These are phyloP conservation scores for Pseudogymnoascus sp. DNA, from an alignment of 2,329 filamentous ascomycete species.

Conservation along the genomic window DNA sequence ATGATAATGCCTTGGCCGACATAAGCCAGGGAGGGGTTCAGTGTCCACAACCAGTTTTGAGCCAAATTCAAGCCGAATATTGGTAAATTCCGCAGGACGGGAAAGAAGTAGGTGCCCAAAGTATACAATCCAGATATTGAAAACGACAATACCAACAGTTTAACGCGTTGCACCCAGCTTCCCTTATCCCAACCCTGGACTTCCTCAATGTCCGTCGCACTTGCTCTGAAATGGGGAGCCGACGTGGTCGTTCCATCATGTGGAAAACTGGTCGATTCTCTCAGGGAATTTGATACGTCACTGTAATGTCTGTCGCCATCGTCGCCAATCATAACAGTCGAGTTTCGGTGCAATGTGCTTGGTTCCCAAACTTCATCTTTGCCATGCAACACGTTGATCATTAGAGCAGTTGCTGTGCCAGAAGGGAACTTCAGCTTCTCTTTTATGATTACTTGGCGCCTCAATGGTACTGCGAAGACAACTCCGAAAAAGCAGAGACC, in stretches of 20 bases:
- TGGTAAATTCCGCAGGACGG: conserved; percentile 76
- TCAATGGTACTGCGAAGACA: conserved; percentile 86
- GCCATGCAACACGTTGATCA: conserved; percentile 87
- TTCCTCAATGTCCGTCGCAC: conserved; percentile 25
- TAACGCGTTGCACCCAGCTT: conserved; percentile 30
- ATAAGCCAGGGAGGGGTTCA: conserved; percentile 96
- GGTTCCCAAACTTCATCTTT: conserved; percentile 26
- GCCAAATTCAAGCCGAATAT: conserved; percentile 73
- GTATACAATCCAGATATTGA: conserved; percentile 61
- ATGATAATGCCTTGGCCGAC: conserved; percentile 98
- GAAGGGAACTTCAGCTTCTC: conserved; percentile 93
- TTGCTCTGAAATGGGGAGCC: conserved; percentile 8
- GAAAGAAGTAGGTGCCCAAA: conserved; percentile 82
- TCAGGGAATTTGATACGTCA: not conserved
- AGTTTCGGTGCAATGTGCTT: not conserved
- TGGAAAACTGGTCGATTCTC: not conserved
- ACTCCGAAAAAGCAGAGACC: conserved; percentile 96
- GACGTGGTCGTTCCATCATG: not conserved
- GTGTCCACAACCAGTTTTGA: conserved; percentile 81
- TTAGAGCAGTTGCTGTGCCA: conserved; percentile 87
- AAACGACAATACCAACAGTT: conserved; percentile 49
- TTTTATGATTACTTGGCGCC: conserved; percentile 84
- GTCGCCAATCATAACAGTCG: not conserved
- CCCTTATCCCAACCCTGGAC: conserved; percentile 21
- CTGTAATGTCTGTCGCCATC: not conserved